Base-by-base conservation (phyloP, 306 rosid species). In the Benincasa hispida region DNA sequence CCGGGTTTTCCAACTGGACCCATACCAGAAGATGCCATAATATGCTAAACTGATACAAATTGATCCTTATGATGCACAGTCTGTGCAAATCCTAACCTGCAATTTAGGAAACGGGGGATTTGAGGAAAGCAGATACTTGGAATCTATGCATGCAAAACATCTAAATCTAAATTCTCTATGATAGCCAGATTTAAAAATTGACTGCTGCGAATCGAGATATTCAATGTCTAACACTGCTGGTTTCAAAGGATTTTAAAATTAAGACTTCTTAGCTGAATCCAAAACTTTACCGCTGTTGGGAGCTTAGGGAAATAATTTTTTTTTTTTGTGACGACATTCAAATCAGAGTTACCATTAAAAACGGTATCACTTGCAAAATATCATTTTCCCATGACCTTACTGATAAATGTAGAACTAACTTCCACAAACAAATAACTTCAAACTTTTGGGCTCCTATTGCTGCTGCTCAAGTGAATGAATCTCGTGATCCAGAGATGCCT, bases 21-120 rank as follows among this genome's bases (percentile, higher is more conserved):
- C 25, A 60, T 9, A 57, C 55, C 76, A 32, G 75, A 79, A 32
- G 86, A 85, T 55, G 88, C 92, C 90, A 86, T 85, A 15, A 70
- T 67, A 72, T 70, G 79, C 21, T 65, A 54, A 51, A 59, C 27
- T 42, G 42, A 47, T 39, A 27, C 19, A 45, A 62, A 42, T 68
- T 55, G 63, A 35, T 55, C 32, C 78, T 66, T 76, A 42, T 34
- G 45, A 37, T 41, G 39, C 65, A 60, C 73, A 67, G 21, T 41
- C 54, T 21, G 32, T 41, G 74, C 54, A 39, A 67, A 41, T 41
- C 53, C 53, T 67, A 39, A 41, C 74, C 74, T 67, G 74, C 30
- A 67, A 67, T 67, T 67, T 37, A 24, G 10, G 30, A 67, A 21
- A 67, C 22, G 12, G 32, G 17, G 27, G 10, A 10, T 11, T 5